A percentile compares a stretch with the other conserved stretches of the same genome.
Conservation (phyloP, 202 grass and related monocot species). For the Miscanthus sacchariflorus region DNA sequence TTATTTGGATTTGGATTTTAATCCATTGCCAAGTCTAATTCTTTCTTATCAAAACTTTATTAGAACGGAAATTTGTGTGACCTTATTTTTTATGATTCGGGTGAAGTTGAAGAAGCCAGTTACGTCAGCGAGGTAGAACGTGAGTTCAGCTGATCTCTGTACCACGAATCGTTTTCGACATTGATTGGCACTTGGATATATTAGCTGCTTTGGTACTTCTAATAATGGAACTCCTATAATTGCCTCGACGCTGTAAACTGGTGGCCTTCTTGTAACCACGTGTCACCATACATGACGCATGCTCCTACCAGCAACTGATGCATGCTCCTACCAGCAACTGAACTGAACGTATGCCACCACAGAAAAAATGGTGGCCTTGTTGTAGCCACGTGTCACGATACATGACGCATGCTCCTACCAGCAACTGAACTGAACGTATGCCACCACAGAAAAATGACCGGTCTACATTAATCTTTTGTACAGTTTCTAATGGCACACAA, state of each 20-base stretch:
- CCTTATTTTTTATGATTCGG: too few relatives aligned
- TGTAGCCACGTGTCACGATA: not conserved
- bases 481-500: constrained; percentile 46
- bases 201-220: not conserved
- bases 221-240: not conserved
- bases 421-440: not conserved
- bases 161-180: not conserved
- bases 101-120: too few relatives aligned
- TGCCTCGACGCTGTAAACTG: not conserved
- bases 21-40: too few relatives aligned
- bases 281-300: not conserved
- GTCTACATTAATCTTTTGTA: constrained; percentile 53
- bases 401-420: not conserved
- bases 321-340: not conserved
- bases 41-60: too few relatives aligned
- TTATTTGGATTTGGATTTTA: too few relatives aligned
- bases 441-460: constrained; percentile 36
- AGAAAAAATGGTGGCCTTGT: constrained; percentile 30
- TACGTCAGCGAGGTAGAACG: too few relatives aligned
- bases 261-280: not conserved
- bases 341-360: not conserved
- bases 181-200: not conserved
- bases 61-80: too few relatives aligned
- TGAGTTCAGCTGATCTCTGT: not conserved
- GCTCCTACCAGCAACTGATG: not conserved